Conservation (phyloP, 129 eudicot species). For the Chrysanthemum makinoi region DNA sequence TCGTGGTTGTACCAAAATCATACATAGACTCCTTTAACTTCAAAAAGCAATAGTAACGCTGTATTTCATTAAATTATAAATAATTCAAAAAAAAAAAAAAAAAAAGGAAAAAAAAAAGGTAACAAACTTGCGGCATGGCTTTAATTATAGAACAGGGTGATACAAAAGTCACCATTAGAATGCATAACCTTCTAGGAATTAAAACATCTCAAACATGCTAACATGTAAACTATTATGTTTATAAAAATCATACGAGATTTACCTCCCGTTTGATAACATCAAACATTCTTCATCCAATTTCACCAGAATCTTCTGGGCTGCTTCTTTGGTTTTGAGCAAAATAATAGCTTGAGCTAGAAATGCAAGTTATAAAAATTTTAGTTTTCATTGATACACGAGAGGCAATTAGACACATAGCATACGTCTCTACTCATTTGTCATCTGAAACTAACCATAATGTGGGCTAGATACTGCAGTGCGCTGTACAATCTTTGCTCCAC, state of each 20-base stretch:
- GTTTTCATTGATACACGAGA: not conserved
- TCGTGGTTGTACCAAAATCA: too few relatives aligned
- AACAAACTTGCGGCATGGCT: not conserved
- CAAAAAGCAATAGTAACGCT: too few relatives aligned
- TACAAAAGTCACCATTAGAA: not conserved
- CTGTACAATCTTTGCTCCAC: conserved; percentile 69
- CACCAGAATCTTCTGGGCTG: conserved; percentile 39
- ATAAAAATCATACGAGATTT: not conserved
- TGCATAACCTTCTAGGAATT: not conserved
- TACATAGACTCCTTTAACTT: too few relatives aligned
- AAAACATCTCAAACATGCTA: not conserved
- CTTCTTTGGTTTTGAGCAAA: conserved; percentile 54
- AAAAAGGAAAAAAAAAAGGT: too few relatives aligned
- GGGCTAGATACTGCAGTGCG: conserved; percentile 54
- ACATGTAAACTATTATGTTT: not conserved
- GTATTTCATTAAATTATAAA: too few relatives aligned
- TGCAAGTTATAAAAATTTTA: conserved; percentile 15
- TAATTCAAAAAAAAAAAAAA: too few relatives aligned
- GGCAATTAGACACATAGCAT: too few relatives aligned
- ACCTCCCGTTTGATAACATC: conserved; percentile 72
- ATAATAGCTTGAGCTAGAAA: conserved; percentile 74
- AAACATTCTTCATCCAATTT: conserved; percentile 60
- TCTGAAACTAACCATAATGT: conserved; percentile 51
- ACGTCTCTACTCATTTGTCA: too few relatives aligned
- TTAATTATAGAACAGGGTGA: not conserved